A percentile compares a stretch with the other conserved stretches of the same genome.
Conservation (phyloP, 2,329 filamentous ascomycete species). For the Gaeumannomyces sp. region DNA sequence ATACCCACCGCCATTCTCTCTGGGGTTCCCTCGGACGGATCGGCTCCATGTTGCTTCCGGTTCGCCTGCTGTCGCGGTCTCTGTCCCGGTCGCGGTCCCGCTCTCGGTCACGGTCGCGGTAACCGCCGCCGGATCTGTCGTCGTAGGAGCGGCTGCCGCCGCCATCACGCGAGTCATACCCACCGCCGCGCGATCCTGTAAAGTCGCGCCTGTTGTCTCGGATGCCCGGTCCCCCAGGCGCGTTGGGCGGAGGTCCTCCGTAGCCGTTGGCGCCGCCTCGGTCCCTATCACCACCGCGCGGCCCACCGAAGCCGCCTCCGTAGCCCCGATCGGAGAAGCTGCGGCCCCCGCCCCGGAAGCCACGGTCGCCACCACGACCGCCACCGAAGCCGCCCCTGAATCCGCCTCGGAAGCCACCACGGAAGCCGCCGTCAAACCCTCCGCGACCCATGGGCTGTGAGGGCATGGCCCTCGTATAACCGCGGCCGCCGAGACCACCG, state of each 20-base stretch:
- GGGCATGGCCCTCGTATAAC: conserved; percentile 78
- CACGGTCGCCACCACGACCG: conserved; percentile 25
- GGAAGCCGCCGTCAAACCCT: conserved; percentile 49
- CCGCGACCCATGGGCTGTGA: conserved; percentile 57
- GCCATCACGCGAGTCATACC: conserved; percentile 39
- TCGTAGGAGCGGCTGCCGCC: conserved; percentile 39
- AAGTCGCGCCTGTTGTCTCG: conserved; percentile 40
- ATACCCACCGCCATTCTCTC: conserved; percentile 21
- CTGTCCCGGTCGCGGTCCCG: conserved; percentile 43
- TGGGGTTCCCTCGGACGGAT: conserved; percentile 18
- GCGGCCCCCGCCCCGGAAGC: conserved; percentile 35
- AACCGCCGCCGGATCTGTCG: conserved; percentile 39
- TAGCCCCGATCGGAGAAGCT: conserved; percentile 35
- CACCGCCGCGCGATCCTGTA: conserved; percentile 38
- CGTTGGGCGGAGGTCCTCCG: conserved; percentile 46
- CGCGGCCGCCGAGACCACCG: conserved; percentile 84
- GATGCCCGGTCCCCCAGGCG: conserved; percentile 53
- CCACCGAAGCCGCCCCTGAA: conserved; percentile 29
- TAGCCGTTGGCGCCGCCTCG: conserved; percentile 40
- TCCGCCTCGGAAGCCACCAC: conserved; percentile 40
- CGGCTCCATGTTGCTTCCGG: conserved; percentile 23
- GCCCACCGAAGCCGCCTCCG: conserved; percentile 46
- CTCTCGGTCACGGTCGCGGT: conserved; percentile 43
- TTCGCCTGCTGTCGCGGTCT: conserved; percentile 34
- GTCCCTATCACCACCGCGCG: conserved; percentile 34